Evolutionary conservation across 192 early-diverging fungal species (phyloP).

Genomic region (Coemansia sp.): DNA sequence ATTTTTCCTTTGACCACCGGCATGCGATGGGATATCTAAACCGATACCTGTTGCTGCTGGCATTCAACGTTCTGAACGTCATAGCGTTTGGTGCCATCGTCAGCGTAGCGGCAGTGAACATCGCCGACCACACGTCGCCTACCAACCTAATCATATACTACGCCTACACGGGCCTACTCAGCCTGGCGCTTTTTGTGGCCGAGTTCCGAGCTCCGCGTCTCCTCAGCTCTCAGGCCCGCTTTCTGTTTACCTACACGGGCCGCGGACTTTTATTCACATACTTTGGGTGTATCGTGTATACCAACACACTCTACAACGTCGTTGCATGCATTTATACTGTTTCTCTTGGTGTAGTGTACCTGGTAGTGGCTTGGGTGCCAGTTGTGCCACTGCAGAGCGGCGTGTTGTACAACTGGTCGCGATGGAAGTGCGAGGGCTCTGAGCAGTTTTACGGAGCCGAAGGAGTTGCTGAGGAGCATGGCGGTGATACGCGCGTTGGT

Average conservation of each 20-base stretch:
- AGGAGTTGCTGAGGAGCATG: not conserved
- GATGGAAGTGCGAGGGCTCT: conserved; percentile 29
- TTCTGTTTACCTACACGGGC: conserved; percentile 58
- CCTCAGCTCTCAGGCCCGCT: conserved; percentile 52
- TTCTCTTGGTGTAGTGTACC: conserved; percentile 53
- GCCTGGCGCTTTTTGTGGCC: conserved; percentile 50
- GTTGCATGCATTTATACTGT: conserved; percentile 52
- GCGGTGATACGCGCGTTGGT: not conserved
- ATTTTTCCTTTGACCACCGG: not conserved
- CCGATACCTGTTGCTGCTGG: conserved; percentile 45
- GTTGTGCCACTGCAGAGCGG: conserved; percentile 45
- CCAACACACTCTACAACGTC: conserved; percentile 46
- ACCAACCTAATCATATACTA: conserved; percentile 56
- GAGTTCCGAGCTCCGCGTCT: conserved; percentile 51
- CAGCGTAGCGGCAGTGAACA: conserved; percentile 42
- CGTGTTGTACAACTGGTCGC: conserved; percentile 44
- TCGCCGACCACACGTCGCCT: conserved; percentile 36
- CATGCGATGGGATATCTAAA: conserved; percentile 49
- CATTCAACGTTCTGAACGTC: conserved; percentile 51
- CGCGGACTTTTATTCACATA: conserved; percentile 60
- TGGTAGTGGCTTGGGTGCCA: conserved; percentile 56
- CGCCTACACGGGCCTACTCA: conserved; percentile 49
- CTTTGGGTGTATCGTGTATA: conserved; percentile 60
- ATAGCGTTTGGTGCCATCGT: conserved; percentile 43
- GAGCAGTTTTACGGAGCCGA: conserved; percentile 13